Base-by-base conservation (phyloP, 208 protist species). In the Wallacemonas sp. region DNA sequence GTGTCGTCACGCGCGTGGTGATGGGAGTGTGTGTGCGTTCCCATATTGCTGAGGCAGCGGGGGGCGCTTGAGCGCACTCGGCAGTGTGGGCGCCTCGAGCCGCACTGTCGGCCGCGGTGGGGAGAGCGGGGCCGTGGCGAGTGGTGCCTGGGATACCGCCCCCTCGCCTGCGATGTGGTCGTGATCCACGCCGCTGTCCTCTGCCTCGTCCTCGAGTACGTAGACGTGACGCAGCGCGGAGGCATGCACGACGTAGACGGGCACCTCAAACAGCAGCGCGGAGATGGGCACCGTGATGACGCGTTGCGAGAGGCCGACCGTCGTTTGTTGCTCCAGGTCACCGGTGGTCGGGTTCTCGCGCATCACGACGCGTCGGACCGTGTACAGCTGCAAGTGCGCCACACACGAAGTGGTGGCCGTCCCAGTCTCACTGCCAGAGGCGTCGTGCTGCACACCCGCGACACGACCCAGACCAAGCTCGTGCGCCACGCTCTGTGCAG, bases 241-340 rank as follows among this genome's bases (percentile, higher is more conserved):
- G 11, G 74, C 46, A 4, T 71, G 46, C 54, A 93, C 65, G 3
- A 93, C 80, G 62, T 86, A 94, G 23, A 94, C 88, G 2, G 81
- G 74, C 12, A 72, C 76, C 34, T 78, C 58, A 65, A 86, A 91
- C 30, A 91, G 70, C n/a, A 94, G 78, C 46, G 74, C 58, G 1
- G 52, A 24, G 17, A 69, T 38, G 2, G 65, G 65, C 26, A 91
- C 78, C 2, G 44, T 57, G 4, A 46, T 54, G 32, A 21, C 64
- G 2, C 63, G 72, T 14, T 17, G 57, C 1, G 64, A 62, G 23
- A 89, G 78, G 29, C 64, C 75, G 2, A 90, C 65, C 0, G 72
- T 76, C 16, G 81, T 88, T 19, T 84, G 78, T 16, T 72, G 75
- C 24, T 85, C 74, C 47, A 90, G 41, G 24, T 70, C 63, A 2